Evolutionary conservation across 805 yeast genomes (phyloP), one percentile per base, ranked within the genome.

Genomic region (Candida hispaniensis): DNA sequence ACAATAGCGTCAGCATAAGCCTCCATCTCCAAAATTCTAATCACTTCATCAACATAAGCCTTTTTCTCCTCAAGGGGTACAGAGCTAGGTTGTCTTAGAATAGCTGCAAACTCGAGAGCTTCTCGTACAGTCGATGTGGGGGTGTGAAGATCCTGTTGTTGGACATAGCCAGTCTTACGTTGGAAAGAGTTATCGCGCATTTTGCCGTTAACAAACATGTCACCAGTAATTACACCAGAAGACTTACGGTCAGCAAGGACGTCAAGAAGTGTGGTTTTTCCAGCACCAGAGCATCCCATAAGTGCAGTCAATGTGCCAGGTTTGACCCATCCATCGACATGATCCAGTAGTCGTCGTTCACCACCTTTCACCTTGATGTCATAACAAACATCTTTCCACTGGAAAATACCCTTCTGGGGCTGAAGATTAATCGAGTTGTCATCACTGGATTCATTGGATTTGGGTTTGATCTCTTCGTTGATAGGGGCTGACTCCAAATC

Each of bases 221-320:
- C 75, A 52, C 79, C 79, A 30, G 80, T 67, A 39, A 78, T 73
- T 35, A 71, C 72, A 59, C 86, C 86, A 59, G 68, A 61, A n/a
- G 79, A 72, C 34, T 75, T 70, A 54, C 85, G 68, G 48, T 73
- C 75, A 21, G 82, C 77, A 47, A 78, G 63, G 48, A 75, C 74
- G 58, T 77, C 79, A 47, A 77, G 61, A 41, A 77, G 60, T 5
- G 85, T 77, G n/a, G 86, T 78, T 51, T 77, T 77, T 63, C 86
- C 86, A 41, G 86, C 85, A 60, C 85, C 85, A 22, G 83, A 73
- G 13, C 76, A 74, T 46, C 83, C 81, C 79, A 73, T 73, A 35
- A 74, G 56, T 3, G 91, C 91, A 34, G 88, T 79, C 50, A 79
- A 59, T 26, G 83, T 77, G 44, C 86, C 86, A 6, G 86, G 86